These are phyloP conservation scores for Suhomyces chickasaworum DNA, from an alignment of 1,139 yeast species.

Conservation along the genomic window DNA sequence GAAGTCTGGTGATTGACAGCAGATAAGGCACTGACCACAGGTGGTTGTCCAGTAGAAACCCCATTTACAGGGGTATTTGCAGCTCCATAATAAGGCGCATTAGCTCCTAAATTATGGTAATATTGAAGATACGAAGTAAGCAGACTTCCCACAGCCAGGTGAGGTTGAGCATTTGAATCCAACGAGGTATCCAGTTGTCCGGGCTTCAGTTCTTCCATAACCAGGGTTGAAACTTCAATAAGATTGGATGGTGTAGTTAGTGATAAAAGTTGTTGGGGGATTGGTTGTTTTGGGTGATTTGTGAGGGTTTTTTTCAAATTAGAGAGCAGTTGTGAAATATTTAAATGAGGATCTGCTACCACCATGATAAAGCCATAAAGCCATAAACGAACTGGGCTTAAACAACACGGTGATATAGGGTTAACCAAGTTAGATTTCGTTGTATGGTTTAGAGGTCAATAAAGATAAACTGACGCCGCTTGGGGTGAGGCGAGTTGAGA, in stretches of 20 bases:
- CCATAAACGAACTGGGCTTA: neutral
- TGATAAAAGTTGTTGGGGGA: neutral
- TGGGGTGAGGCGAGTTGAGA: neutral
- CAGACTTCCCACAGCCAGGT: conserved; percentile 12
- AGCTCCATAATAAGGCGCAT: conserved; percentile 4
- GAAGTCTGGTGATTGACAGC: neutral
- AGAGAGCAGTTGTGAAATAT: neutral
- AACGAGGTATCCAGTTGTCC: neutral
- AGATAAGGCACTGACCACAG: neutral
- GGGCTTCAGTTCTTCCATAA: conserved; percentile 5
- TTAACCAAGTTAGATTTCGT: too few species aligned
- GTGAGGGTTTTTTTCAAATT: neutral
- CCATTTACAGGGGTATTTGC: neutral
- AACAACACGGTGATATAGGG: neutral
- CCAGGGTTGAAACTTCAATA: neutral
- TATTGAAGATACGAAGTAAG: conserved; percentile 14
- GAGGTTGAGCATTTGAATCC: conserved; percentile 5
- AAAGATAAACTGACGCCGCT: neutral
- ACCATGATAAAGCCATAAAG: conserved; percentile 1
- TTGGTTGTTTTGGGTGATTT: too few species aligned
- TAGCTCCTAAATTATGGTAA: conserved; percentile 10
- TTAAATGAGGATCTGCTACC: conserved; percentile 3
- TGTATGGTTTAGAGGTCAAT: neutral
- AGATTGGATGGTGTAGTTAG: neutral
- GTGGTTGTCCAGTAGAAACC: neutral